Evolutionary conservation across 2,329 filamentous ascomycete genomes (phyloP).

Genomic region (Sarocladiaceae sp.): DNA sequence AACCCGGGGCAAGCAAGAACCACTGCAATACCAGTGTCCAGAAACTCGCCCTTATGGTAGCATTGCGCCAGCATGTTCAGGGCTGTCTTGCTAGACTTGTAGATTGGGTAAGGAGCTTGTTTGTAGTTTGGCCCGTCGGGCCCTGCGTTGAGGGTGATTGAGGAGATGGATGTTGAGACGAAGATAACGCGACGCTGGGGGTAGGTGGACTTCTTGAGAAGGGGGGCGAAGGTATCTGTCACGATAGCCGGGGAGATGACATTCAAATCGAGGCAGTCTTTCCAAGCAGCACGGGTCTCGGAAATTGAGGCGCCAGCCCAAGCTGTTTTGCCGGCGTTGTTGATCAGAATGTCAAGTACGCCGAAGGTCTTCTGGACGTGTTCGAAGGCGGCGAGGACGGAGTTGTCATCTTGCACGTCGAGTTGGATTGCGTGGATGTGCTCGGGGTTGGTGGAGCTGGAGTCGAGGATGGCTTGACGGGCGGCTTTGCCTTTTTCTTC

Average conservation of each 20-base stretch:
- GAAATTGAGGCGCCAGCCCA: not conserved
- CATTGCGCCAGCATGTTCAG: conserved; percentile 31
- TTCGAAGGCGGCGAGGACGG: conserved; percentile 19
- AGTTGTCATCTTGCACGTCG: conserved; percentile 19
- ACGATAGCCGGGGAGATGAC: not conserved
- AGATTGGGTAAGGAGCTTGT: conserved; percentile 22
- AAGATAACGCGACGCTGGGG: not conserved
- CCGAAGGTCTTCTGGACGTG: conserved; percentile 18
- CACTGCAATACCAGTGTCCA: not conserved
- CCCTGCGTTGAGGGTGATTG: not conserved
- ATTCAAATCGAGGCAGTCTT: not conserved
- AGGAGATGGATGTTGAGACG: not conserved
- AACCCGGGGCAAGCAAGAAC: not conserved
- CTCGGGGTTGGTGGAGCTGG: conserved; percentile 7
- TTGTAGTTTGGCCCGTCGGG: not conserved
- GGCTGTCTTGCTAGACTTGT: conserved; percentile 37
- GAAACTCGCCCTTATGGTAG: not conserved
- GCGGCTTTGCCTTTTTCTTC: conserved; percentile 16
- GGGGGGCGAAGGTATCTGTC: not conserved
- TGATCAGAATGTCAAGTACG: conserved; percentile 50
- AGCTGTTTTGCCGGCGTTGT: conserved; percentile 44
- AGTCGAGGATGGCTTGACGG: conserved; percentile 10
- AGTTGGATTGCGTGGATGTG: conserved; percentile 11
- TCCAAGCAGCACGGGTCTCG: not conserved
- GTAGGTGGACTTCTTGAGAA: not conserved